phyloP scores from a whole-genome alignment of 1,139 yeast genomes.

The Suhomyces atakaporum region DNA sequence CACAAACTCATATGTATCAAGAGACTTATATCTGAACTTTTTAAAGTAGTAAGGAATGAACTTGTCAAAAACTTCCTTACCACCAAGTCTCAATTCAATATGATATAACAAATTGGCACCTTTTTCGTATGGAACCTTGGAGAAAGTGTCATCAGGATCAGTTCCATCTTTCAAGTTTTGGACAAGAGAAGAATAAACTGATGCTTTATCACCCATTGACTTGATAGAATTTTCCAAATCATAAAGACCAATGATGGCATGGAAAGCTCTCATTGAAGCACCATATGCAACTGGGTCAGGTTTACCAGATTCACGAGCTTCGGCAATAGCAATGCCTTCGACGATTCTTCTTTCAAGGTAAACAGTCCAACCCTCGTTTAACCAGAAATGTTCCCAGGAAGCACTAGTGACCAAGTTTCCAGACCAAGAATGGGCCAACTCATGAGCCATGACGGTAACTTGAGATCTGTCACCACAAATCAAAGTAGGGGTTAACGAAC shows the following conservation, averaged over 20 bases:
- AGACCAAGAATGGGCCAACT: constrained; percentile 89
- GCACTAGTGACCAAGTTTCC: constrained; percentile 89
- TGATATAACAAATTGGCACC: constrained; percentile 79
- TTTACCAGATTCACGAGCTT: constrained; percentile 16
- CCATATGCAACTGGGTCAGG: constrained; percentile 50
- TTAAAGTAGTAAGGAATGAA: constrained; percentile 78
- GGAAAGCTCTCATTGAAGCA: constrained; percentile 72
- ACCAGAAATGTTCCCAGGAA: constrained; percentile 94
- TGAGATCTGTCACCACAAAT: constrained; percentile 85
- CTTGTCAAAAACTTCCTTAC: constrained; percentile 64
- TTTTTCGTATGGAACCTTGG: constrained; percentile 87
- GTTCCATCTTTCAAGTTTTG: constrained; percentile 64
- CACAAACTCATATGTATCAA: constrained; percentile 80
- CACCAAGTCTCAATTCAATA: constrained; percentile 65
- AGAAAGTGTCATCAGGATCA: constrained; percentile 90
- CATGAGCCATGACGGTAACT: constrained; percentile 89
- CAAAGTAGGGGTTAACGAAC: constrained; percentile 89
- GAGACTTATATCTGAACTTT: constrained; percentile 65
- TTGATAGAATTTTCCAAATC: constrained; percentile 68
- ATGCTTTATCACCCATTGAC: constrained; percentile 56
- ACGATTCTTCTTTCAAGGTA: constrained; percentile 83
- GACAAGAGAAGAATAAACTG: constrained; percentile 63
- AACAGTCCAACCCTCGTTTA: constrained; percentile 96
- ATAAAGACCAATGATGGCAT: constrained; percentile 87
- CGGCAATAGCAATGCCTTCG: constrained; percentile 50